These are phyloP conservation scores for Periglandula ipomoeae DNA, from an alignment of 2,329 filamentous ascomycete genomes.

Conservation along the genomic window DNA sequence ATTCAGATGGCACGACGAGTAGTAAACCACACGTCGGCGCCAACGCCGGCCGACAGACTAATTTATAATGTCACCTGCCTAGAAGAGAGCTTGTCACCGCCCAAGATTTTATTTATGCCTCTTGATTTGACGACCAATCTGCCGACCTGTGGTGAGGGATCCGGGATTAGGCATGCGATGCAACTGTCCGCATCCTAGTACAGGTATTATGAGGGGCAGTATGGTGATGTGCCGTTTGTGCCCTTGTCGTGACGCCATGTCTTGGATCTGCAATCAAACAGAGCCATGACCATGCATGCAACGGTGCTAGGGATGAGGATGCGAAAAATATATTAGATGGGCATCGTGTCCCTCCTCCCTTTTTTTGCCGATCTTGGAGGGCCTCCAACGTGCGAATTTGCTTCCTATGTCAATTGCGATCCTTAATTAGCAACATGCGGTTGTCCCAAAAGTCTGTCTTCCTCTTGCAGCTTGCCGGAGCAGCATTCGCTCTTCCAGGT, in stretches of 20 bases:
- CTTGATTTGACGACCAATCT: background rate
- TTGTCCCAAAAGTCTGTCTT: conserved; percentile 4
- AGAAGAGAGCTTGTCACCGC: background rate
- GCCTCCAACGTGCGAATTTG: background rate
- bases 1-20: background rate
- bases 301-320: background rate
- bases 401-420: background rate
- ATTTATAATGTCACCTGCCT: conserved; percentile 8
- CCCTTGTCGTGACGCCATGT: conserved; percentile 5
- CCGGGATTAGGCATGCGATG: background rate
- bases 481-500: conserved; percentile 6
- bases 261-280: conserved; percentile 4
- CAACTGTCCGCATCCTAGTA: conserved; percentile 2
- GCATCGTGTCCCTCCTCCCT: background rate
- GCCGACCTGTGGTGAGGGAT: background rate
- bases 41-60: background rate
- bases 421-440: conserved; percentile 7
- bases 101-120: too few species aligned
- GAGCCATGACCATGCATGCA: background rate
- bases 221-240: background rate
- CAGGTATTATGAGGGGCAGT: background rate
- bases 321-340: background rate
- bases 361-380: background rate
- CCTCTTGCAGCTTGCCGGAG: conserved; percentile 7
- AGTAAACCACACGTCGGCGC: background rate